phyloP scores from a whole-genome alignment of 768 basidiomycete species.

The Termitomyces titanicus region DNA sequence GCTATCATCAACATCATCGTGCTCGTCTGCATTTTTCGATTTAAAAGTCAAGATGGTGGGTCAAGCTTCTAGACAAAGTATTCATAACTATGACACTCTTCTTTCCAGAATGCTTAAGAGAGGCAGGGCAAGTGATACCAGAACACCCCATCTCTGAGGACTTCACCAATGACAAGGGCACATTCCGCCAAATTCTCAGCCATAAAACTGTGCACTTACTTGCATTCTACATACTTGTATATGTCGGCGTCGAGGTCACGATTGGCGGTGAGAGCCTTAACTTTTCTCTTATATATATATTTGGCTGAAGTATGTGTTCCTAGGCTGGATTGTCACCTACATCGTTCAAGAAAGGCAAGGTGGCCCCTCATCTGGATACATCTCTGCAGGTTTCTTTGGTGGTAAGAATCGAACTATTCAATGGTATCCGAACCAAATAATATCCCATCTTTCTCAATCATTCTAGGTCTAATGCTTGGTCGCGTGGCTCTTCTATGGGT shows the following conservation, averaged over 20 bases:
- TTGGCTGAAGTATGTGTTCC: neutral
- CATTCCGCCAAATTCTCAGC: conserved; percentile 46
- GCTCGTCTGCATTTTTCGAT: conserved; percentile 56
- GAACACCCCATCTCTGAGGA: conserved; percentile 22
- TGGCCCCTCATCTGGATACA: conserved; percentile 29
- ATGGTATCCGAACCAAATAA: too few relatives aligned
- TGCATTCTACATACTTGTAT: conserved; percentile 61
- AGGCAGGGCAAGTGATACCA: conserved; percentile 41
- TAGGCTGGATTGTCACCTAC: conserved; percentile 73
- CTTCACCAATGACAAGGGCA: conserved; percentile 7
- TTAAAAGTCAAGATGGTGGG: conserved; percentile 67
- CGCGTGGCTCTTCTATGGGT: conserved; percentile 53
- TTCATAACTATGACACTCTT: neutral
- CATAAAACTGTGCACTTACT: conserved; percentile 55
- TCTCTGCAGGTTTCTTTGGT: conserved; percentile 24
- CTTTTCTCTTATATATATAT: neutral
- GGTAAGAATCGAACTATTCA: conserved; percentile 11
- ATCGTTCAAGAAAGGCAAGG: conserved; percentile 34
- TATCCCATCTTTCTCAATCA: too few relatives aligned
- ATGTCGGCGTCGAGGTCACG: conserved; percentile 68
- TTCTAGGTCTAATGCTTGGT: conserved; percentile 27
- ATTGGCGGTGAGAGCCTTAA: conserved; percentile 36
- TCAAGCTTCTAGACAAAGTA: too few relatives aligned
- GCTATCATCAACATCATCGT: conserved; percentile 52
- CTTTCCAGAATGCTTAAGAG: conserved; percentile 40